Evolutionary conservation across 2,329 filamentous ascomycete species (phyloP).

Genomic region (Pseudocercospora vitis): DNA sequence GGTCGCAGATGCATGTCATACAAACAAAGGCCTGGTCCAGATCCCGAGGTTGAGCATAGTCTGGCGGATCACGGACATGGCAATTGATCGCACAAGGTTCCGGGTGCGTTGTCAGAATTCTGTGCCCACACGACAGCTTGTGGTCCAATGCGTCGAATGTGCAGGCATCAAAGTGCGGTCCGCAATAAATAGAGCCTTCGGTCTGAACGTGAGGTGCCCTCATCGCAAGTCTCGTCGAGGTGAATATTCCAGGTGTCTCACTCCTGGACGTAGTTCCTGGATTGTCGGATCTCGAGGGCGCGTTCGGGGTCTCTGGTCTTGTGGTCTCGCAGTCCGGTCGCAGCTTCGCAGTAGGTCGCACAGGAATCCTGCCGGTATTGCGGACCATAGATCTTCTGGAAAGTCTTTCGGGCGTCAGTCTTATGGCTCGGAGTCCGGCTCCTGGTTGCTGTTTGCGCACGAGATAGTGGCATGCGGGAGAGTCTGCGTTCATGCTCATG

Average conservation of each 20-base stretch:
- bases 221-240: neutral
- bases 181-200: constrained; percentile 3
- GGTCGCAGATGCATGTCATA: constrained; percentile 16
- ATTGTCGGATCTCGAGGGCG: neutral
- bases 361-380: neutral
- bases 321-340: neutral
- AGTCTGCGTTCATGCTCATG: neutral
- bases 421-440: neutral
- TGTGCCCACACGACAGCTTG: constrained; percentile 15
- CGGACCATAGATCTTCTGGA: neutral
- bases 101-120: constrained; percentile 11
- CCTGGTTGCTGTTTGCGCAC: constrained; percentile 1
- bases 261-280: neutral
- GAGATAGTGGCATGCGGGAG: neutral
- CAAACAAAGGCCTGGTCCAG: constrained; percentile 14
- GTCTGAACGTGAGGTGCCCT: neutral
- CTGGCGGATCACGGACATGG: constrained; percentile 9
- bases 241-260: neutral
- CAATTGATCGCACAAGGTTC: constrained; percentile 15
- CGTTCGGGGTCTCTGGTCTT: constrained; percentile 1
- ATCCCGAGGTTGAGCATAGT: constrained; percentile 15
- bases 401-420: neutral
- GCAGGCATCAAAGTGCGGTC: constrained; percentile 16
- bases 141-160: constrained; percentile 16
- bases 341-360: neutral